A percentile compares a stretch with the other conserved stretches of the same genome.
Evolutionary conservation across 495 filamentous ascomycete species (phyloP).

Genomic region (Polyplosphaeria fusca): DNA sequence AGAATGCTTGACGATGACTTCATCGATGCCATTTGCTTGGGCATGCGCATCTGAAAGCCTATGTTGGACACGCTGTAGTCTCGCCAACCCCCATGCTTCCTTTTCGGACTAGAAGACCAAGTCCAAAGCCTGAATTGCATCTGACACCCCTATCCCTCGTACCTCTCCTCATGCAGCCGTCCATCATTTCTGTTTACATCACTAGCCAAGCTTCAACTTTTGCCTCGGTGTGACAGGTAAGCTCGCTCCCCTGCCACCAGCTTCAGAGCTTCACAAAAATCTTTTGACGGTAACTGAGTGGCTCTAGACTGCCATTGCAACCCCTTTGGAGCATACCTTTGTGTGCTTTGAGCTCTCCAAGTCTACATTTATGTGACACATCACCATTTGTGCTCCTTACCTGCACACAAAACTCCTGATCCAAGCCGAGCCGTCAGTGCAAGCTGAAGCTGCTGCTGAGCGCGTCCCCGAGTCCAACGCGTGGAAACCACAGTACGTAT

Average conservation of each 20-base stretch:
- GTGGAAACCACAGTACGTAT: background rate
- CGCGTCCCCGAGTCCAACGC: too few relatives aligned
- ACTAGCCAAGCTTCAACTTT: background rate
- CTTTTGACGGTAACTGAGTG: background rate
- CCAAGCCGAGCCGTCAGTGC: too few relatives aligned
- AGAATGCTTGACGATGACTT: conserved; percentile 13
- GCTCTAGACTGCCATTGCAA: background rate
- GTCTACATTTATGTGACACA: too few relatives aligned
- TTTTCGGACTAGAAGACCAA: too few relatives aligned
- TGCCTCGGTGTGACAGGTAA: background rate
- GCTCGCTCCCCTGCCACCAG: conserved; percentile 5
- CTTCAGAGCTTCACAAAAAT: background rate
- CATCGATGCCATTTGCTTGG: background rate
- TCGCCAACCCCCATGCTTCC: too few relatives aligned
- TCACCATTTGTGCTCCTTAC: too few relatives aligned
- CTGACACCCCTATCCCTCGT: too few relatives aligned
- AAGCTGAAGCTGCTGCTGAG: too few relatives aligned
- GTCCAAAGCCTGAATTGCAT: too few relatives aligned
- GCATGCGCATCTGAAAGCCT: background rate
- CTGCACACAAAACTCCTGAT: too few relatives aligned
- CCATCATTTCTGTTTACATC: conserved; percentile 11
- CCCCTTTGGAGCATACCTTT: background rate
- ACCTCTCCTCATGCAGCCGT: conserved; percentile 1
- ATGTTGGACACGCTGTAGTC: background rate
- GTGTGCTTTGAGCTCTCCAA: too few relatives aligned